phyloP scores from a whole-genome alignment of 164 flowering plant genomes.

The Akebia trifoliata region DNA sequence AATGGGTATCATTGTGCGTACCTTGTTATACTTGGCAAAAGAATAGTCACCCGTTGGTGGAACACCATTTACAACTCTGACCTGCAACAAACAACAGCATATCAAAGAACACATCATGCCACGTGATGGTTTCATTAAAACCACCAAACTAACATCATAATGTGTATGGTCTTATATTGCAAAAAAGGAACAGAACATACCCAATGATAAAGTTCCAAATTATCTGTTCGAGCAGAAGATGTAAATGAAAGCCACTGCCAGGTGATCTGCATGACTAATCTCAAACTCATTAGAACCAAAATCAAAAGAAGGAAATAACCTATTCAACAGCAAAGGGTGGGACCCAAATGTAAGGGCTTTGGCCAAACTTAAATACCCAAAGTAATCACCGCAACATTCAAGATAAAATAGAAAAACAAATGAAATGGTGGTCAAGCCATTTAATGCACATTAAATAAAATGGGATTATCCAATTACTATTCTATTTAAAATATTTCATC shows the following conservation, averaged over 20 bases:
- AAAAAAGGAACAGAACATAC: conserved; percentile 31
- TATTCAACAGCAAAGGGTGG: neutral
- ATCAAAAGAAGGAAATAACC: neutral
- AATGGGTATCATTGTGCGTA: conserved; percentile 12
- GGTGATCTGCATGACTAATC: conserved; percentile 53
- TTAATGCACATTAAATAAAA: too few relatives aligned
- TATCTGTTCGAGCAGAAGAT: conserved; percentile 82
- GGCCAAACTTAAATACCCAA: neutral
- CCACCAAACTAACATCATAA: too few relatives aligned
- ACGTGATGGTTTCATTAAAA: neutral
- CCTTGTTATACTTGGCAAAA: conserved; percentile 98
- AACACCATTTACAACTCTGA: conserved; percentile 87
- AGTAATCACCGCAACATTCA: neutral
- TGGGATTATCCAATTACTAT: too few relatives aligned
- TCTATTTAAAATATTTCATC: too few relatives aligned
- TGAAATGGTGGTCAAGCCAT: neutral
- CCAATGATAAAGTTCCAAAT: conserved; percentile 92
- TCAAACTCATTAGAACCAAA: neutral
- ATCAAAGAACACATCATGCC: neutral
- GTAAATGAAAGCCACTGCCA: conserved; percentile 99
- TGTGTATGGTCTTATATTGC: neutral
- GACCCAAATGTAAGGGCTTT: neutral
- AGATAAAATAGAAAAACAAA: neutral
- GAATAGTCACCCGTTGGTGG: conserved; percentile 96
- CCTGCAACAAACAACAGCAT: conserved; percentile 41